These are phyloP conservation scores for Aureobasidium uvarum DNA, from an alignment of 2,329 filamentous ascomycete species.

Conservation along the genomic window DNA sequence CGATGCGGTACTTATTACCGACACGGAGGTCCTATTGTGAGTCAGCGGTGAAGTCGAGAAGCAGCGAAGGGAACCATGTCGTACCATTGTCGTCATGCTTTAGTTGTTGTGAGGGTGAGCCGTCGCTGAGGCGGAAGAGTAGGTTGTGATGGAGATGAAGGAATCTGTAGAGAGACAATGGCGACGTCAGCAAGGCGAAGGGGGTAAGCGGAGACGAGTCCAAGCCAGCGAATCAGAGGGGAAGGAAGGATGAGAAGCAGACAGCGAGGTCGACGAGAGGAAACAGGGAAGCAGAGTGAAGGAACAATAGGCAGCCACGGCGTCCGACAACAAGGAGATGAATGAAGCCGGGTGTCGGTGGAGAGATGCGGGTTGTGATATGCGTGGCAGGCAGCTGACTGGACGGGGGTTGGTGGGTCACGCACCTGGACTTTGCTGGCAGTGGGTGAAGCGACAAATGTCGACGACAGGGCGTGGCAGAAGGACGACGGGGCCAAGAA, in stretches of 20 bases:
- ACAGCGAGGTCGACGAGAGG: background rate
- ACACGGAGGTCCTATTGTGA: conserved; percentile 83
- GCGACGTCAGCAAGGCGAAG: conserved; percentile 26
- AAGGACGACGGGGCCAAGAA: conserved; percentile 11
- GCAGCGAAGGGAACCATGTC: conserved; percentile 31
- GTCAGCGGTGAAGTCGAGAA: conserved; percentile 39
- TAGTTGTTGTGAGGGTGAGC: conserved; percentile 6
- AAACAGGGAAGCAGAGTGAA: conserved; percentile 4
- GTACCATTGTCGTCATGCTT: conserved; percentile 64
- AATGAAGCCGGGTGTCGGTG: conserved; percentile 5
- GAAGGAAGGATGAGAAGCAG: background rate
- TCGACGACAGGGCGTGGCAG: conserved; percentile 16
- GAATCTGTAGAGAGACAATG: conserved; percentile 25
- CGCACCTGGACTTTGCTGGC: conserved; percentile 17
- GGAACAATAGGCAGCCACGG: conserved; percentile 19
- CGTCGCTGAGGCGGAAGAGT: conserved; percentile 31
- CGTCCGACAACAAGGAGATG: conserved; percentile 8
- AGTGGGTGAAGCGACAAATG: conserved; percentile 2
- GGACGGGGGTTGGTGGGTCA: conserved; percentile 15
- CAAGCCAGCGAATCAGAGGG: conserved; percentile 14
- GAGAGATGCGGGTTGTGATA: conserved; percentile 8
- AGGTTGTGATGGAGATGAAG: conserved; percentile 28
- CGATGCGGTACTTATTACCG: conserved; percentile 99
- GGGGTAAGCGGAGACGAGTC: conserved; percentile 15
- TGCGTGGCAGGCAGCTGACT: conserved; percentile 23